These are phyloP conservation scores for Penicillium digitatum DNA, from an alignment of 2,329 filamentous ascomycete species.

Conservation along the genomic window DNA sequence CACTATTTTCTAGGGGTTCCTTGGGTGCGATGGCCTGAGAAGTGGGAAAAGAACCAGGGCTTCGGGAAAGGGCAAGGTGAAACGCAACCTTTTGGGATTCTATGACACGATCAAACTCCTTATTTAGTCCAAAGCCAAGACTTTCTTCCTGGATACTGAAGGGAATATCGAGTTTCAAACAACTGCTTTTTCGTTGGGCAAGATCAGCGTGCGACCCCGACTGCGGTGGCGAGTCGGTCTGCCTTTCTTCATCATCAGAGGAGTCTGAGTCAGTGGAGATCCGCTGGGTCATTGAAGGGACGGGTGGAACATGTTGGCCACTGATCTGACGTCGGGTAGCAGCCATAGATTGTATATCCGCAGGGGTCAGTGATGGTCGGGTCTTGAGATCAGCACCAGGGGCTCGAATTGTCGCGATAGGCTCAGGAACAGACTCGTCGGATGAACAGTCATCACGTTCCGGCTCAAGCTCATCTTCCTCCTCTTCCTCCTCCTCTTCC, in stretches of 20 bases:
- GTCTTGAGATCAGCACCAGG: conserved; percentile 84
- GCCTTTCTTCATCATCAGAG: conserved; percentile 14
- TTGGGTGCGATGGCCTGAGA: conserved; percentile 11
- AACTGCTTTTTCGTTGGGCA: conserved; percentile 62
- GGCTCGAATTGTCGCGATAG: conserved; percentile 82
- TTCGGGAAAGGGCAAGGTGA: conserved; percentile 43
- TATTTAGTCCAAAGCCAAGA: conserved; percentile 78
- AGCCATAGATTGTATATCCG: conserved; percentile 79
- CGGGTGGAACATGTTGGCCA: conserved; percentile 56
- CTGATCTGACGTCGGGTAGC: conserved; percentile 82
- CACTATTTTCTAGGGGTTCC: conserved; percentile 21
- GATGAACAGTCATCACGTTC: conserved; percentile 33
- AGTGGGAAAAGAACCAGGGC: conserved; percentile 15
- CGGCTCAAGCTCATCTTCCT: conserved; percentile 35
- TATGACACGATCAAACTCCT: conserved; percentile 92
- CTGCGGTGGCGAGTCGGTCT: conserved; percentile 14
- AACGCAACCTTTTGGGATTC: conserved; percentile 91
- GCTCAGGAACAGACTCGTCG: conserved; percentile 68
- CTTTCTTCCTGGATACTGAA: conserved; percentile 63
- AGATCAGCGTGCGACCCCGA: conserved; percentile 29
- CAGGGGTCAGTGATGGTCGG: conserved; percentile 78
- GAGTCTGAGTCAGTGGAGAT: conserved; percentile 19
- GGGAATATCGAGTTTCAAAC: conserved; percentile 78
- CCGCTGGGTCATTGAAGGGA: conserved; percentile 27
- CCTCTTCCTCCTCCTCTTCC: not conserved